phyloP scores from a whole-genome alignment of 1,139 yeast species.

The Blastobotrys persicus region DNA sequence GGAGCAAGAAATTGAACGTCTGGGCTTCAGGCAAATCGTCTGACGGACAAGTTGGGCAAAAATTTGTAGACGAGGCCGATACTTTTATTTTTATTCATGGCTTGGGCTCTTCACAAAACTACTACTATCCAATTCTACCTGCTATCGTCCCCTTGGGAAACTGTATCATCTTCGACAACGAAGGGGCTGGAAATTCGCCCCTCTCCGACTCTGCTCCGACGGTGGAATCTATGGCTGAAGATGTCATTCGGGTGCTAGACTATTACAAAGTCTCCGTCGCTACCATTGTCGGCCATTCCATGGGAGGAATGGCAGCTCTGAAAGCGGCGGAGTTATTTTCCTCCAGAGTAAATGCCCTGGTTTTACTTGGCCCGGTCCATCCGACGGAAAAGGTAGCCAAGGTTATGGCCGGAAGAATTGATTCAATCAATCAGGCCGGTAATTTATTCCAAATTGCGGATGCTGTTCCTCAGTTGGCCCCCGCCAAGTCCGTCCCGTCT shows the following conservation, averaged over 20 bases:
- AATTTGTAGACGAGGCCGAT: slow-evolving; percentile 12
- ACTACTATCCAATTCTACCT: slow-evolving; percentile 29
- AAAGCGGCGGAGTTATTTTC: slow-evolving; percentile 22
- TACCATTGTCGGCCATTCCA: slow-evolving; percentile 36
- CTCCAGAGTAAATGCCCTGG: slow-evolving; percentile 14
- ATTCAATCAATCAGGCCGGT: slow-evolving; percentile 19
- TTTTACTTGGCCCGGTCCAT: slow-evolving; percentile 36
- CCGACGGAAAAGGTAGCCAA: slow-evolving; percentile 27
- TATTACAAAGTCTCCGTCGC: slow-evolving; percentile 23
- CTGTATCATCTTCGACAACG: slow-evolving; percentile 34
- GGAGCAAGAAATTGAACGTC: slow-evolving; percentile 16
- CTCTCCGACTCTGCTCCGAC: slow-evolving; percentile 19
- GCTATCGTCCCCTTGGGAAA: slow-evolving; percentile 22
- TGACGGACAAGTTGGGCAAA: slow-evolving; percentile 13
- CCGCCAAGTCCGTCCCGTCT: slow-evolving; percentile 27
- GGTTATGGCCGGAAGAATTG: slow-evolving; percentile 28
- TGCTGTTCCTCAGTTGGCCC: slow-evolving; percentile 30
- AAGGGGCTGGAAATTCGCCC: slow-evolving; percentile 32
- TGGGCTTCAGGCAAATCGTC: slow-evolving; percentile 16
- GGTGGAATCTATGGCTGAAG: slow-evolving; percentile 28
- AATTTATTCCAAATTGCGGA: slow-evolving; percentile 27
- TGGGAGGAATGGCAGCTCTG: slow-evolving; percentile 37
- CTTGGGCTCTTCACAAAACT: slow-evolving; percentile 36
- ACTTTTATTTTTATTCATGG: slow-evolving; percentile 35
- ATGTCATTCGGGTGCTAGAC: slow-evolving; percentile 26